These are phyloP conservation scores for Penicillium simplicissimum DNA, from an alignment of 495 filamentous ascomycete genomes.

Conservation along the genomic window DNA sequence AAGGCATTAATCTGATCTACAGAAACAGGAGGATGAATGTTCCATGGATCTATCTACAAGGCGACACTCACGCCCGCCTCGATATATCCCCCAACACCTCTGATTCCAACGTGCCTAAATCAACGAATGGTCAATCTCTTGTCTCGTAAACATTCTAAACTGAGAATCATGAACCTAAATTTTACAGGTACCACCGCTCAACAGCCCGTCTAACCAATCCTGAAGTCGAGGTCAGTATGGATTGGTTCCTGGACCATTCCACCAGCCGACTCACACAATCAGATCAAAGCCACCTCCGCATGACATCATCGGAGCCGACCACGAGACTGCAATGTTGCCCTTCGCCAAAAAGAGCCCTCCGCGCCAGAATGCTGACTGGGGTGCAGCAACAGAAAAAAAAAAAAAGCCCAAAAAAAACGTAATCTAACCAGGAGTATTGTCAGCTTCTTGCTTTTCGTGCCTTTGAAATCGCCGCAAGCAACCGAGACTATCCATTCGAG, in stretches of 20 bases:
- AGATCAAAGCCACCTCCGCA: conserved; percentile 19
- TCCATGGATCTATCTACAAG: too few relatives aligned
- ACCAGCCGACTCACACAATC: neutral
- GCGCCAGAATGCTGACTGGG: neutral
- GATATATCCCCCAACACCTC: neutral
- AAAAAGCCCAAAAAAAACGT: neutral
- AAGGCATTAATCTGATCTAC: neutral
- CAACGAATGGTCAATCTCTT: neutral
- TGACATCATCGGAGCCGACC: conserved; percentile 29
- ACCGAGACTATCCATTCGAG: neutral
- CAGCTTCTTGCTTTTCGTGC: neutral
- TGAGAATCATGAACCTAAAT: neutral
- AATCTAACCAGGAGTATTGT: neutral
- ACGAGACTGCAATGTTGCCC: too few relatives aligned
- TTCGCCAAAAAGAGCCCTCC: neutral
- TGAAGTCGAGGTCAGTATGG: too few relatives aligned
- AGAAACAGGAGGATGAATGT: neutral
- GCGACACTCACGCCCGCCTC: neutral
- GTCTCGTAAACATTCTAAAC: neutral
- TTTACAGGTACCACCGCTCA: neutral
- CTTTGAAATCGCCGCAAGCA: neutral
- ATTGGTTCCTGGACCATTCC: neutral
- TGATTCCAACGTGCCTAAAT: neutral
- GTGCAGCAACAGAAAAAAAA: neutral
- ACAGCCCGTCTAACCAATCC: neutral